phyloP scores from a whole-genome alignment of 164 flowering plant species.

The Umbellularia californica region DNA sequence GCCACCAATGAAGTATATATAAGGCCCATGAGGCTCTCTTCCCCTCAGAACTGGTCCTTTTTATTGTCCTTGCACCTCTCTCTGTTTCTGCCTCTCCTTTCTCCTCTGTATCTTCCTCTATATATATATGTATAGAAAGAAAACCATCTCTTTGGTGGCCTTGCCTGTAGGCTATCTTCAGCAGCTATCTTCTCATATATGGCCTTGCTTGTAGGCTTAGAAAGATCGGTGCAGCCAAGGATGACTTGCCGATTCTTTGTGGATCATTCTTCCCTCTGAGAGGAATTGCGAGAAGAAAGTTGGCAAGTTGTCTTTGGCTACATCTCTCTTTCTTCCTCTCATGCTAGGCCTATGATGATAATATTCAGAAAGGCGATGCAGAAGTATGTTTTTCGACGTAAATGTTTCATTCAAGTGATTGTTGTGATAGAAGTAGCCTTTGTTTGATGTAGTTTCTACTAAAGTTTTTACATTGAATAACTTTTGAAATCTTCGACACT shows the following conservation, averaged over 20 bases:
- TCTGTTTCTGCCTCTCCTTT: not conserved
- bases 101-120: not conserved
- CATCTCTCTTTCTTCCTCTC: slow-evolving; percentile 36
- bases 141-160: slow-evolving; percentile 12
- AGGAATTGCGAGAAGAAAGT: slow-evolving; percentile 7
- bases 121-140: not conserved
- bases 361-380: not conserved
- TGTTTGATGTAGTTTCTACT: too few species aligned
- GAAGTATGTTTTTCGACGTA: too few species aligned
- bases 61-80: not conserved
- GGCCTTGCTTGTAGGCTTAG: slow-evolving; percentile 33
- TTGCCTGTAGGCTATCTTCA: slow-evolving; percentile 24
- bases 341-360: slow-evolving; percentile 38
- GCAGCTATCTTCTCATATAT: slow-evolving; percentile 10
- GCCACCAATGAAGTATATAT: slow-evolving; percentile 9
- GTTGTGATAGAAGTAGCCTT: too few species aligned
- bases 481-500: too few species aligned
- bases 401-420: too few species aligned
- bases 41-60: not conserved
- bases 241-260: slow-evolving; percentile 47
- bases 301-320: slow-evolving; percentile 58
- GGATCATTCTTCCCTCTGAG: not conserved
- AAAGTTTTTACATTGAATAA: too few species aligned
- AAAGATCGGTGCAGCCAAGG: slow-evolving; percentile 50
- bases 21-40: slow-evolving; percentile 6